A percentile compares a stretch with the other conserved stretches of the same genome.
phyloP scores from a whole-genome alignment of 2,329 filamentous ascomycete species.

The Monosporascus cannonballus region DNA sequence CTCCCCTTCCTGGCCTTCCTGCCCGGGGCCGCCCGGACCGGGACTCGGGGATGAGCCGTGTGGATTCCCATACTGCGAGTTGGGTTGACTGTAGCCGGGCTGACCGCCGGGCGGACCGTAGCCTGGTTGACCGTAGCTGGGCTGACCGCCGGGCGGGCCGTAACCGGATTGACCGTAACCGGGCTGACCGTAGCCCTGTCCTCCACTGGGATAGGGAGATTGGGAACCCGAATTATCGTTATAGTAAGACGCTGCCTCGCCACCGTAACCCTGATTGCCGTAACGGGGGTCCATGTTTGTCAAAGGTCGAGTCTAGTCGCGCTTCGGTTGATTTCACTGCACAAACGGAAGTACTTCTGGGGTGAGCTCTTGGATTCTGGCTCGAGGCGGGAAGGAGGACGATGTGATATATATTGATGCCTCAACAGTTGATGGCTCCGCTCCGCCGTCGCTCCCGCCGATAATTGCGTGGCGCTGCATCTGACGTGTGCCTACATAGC shows the following conservation, averaged over 20 bases:
- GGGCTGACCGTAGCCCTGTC: neutral
- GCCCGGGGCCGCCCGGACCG: conserved; percentile 13
- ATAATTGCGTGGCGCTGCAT: too few relatives aligned
- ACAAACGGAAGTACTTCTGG: neutral
- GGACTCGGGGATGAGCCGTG: conserved; percentile 2
- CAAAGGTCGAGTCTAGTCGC: neutral
- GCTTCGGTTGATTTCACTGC: neutral
- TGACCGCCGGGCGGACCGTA: neutral
- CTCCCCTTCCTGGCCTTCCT: conserved; percentile 25
- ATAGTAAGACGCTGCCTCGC: conserved; percentile 13
- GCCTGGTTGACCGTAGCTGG: conserved; percentile 3
- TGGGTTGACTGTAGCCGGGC: conserved; percentile 3
- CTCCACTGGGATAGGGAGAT: neutral
- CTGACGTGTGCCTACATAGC: too few relatives aligned
- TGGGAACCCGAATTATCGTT: conserved; percentile 5
- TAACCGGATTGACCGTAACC: neutral
- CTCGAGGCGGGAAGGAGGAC: too few relatives aligned
- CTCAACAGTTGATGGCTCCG: too few relatives aligned
- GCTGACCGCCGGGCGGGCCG: neutral
- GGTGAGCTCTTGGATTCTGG: too few relatives aligned
- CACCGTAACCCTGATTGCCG: conserved; percentile 5
- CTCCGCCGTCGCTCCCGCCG: too few relatives aligned
- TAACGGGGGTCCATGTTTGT: conserved; percentile 8
- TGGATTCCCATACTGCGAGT: conserved; percentile 6
- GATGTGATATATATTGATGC: too few relatives aligned